A percentile compares a stretch with the other conserved stretches of the same genome.
Evolutionary conservation across 768 basidiomycete species (phyloP).

Genomic region (Amanita jacksonii): DNA sequence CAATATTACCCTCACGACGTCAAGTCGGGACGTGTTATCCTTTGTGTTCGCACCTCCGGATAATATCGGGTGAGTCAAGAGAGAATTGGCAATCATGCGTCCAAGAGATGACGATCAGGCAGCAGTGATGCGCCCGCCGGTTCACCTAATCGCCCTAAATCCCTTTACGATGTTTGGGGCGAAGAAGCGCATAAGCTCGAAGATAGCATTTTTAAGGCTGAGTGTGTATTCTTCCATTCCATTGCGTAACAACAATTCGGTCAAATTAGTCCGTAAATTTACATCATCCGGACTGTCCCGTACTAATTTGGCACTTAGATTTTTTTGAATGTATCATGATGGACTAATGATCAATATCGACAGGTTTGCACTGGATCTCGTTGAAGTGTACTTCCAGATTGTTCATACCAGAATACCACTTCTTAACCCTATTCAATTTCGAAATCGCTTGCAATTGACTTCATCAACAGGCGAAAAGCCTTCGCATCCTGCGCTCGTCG

Average conservation of each 20-base stretch:
- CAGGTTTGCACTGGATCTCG: constrained; percentile 87
- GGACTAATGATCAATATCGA: constrained; percentile 11
- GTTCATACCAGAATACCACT: constrained; percentile 84
- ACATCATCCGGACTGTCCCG: neutral
- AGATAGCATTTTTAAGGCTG: constrained; percentile 64
- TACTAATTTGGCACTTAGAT: constrained; percentile 7
- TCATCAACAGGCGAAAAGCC: constrained; percentile 30
- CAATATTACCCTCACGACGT: constrained; percentile 45
- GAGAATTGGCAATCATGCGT: constrained; percentile 57
- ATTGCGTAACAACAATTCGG: constrained; percentile 16
- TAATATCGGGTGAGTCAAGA: constrained; percentile 30
- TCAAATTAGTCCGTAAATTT: constrained; percentile 2
- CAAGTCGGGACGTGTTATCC: constrained; percentile 56
- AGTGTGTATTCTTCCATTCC: constrained; percentile 52
- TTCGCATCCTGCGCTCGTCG: constrained; percentile 67
- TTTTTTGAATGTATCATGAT: constrained; percentile 11
- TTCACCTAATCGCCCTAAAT: constrained; percentile 25
- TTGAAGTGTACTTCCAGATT: constrained; percentile 92
- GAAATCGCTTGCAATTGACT: constrained; percentile 51
- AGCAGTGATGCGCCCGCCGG: constrained; percentile 31
- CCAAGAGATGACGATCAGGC: constrained; percentile 41
- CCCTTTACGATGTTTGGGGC: constrained; percentile 64
- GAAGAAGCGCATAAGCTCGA: constrained; percentile 64
- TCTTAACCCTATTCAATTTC: constrained; percentile 76
- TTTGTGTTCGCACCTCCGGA: constrained; percentile 75